A percentile compares a stretch with the other conserved stretches of the same genome.
Conservation (phyloP, 1,139 yeast species). For the Spencermartinsiella ligniputridi region DNA sequence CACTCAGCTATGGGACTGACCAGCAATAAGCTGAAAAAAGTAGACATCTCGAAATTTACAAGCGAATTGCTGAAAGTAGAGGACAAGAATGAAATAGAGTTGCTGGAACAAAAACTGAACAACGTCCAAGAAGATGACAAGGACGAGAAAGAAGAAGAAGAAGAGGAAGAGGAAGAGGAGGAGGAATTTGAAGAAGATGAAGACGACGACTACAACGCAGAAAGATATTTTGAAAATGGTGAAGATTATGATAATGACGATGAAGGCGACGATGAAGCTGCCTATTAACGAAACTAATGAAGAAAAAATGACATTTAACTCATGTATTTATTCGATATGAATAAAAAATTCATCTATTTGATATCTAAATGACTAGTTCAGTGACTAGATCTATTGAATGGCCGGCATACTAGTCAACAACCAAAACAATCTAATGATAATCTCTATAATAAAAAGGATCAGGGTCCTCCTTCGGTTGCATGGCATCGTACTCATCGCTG, state of each 20-base stretch:
- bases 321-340: too few relatives aligned
- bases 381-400: not conserved
- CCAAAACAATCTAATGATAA: too few relatives aligned
- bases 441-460: constrained; percentile 19
- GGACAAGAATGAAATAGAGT: constrained; percentile 49
- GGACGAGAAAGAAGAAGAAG: constrained; percentile 53
- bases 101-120: constrained; percentile 25
- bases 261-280: constrained; percentile 60
- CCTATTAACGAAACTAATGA: too few relatives aligned
- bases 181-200: constrained; percentile 77
- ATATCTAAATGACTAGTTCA: too few relatives aligned
- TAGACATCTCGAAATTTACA: constrained; percentile 28
- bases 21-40: constrained; percentile 32
- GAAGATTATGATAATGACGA: constrained; percentile 42
- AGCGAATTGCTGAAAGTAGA: constrained; percentile 30
- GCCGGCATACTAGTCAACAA: not conserved
- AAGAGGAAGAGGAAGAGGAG: constrained; percentile 71
- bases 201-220: constrained; percentile 69
- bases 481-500: constrained; percentile 26
- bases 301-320: too few relatives aligned
- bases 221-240: constrained; percentile 49
- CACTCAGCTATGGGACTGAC: constrained; percentile 69
- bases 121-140: constrained; percentile 47
- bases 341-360: too few relatives aligned
- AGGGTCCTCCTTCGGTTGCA: constrained; percentile 16